A percentile compares a stretch with the other conserved stretches of the same genome.
Conservation (phyloP, 305 asterid species). For the Euphrasia arctica region DNA sequence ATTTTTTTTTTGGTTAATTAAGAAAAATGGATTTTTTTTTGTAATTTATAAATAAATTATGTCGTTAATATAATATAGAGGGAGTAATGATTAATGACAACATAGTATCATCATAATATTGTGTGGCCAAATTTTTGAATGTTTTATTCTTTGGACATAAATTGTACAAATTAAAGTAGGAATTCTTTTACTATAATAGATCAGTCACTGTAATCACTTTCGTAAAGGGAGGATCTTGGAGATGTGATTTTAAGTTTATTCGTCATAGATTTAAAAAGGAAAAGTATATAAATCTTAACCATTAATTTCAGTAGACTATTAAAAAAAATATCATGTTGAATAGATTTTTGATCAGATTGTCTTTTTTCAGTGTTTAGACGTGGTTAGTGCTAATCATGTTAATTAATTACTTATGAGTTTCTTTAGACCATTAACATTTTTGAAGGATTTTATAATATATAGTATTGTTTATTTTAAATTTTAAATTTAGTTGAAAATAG, state of each 20-base stretch:
- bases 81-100: too few relatives aligned
- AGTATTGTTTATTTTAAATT: too few relatives aligned
- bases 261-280: not conserved
- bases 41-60: too few relatives aligned
- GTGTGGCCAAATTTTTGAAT: not conserved
- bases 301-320: slow-evolving; percentile 24
- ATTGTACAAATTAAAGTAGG: slow-evolving; percentile 24
- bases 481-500: too few relatives aligned
- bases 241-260: slow-evolving; percentile 29
- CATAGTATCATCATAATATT: too few relatives aligned
- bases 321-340: slow-evolving; percentile 19
- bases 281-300: slow-evolving; percentile 16
- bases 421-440: too few relatives aligned
- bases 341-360: slow-evolving; percentile 24
- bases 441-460: too few relatives aligned
- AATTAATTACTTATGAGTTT: slow-evolving; percentile 11
- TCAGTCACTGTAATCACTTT: slow-evolving; percentile 29
- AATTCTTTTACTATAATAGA: slow-evolving; percentile 22
- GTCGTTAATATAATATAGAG: too few relatives aligned
- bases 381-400: not conserved
- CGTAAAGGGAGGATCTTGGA: slow-evolving; percentile 33
- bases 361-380: slow-evolving; percentile 1
- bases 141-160: slow-evolving; percentile 1
- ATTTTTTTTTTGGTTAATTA: too few relatives aligned
- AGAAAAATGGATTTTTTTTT: too few relatives aligned